These are phyloP conservation scores for Fusarium nurragi DNA, from an alignment of 2,329 filamentous ascomycete genomes.

Conservation along the genomic window DNA sequence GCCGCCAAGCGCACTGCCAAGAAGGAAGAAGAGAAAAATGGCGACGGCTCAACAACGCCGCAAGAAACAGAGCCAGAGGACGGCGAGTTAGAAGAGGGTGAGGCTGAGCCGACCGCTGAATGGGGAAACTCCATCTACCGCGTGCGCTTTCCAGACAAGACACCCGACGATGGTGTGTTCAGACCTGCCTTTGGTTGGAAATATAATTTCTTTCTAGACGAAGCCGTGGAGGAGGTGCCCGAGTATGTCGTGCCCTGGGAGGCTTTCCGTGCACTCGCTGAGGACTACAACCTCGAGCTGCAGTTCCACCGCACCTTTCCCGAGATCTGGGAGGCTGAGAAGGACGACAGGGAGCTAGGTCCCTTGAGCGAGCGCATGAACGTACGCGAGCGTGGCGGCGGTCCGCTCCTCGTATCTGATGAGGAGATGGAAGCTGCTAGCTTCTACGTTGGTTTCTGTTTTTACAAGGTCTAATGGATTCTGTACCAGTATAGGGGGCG, in stretches of 20 bases:
- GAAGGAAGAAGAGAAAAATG: constrained; percentile 30
- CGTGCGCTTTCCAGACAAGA: constrained; percentile 85
- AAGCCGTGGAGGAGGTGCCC: constrained; percentile 94
- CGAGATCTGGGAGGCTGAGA: constrained; percentile 92
- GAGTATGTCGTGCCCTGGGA: constrained; percentile 99
- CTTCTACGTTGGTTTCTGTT: constrained; percentile 96
- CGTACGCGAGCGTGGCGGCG: constrained; percentile 76
- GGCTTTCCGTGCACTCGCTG: constrained; percentile 91
- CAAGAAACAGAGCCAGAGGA: constrained; percentile 50
- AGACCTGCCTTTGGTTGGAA: constrained; percentile 97
- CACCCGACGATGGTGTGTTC: constrained; percentile 88
- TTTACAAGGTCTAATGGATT: constrained; percentile 80
- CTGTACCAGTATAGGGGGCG: neutral
- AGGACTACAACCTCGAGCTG: constrained; percentile 95
- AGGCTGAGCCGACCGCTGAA: constrained; percentile 72
- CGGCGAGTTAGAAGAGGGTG: constrained; percentile 67
- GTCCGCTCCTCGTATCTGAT: constrained; percentile 74
- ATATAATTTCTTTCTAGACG: constrained; percentile 95
- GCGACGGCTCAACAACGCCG: constrained; percentile 38
- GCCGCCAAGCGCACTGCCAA: constrained; percentile 49
- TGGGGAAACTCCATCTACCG: constrained; percentile 96
- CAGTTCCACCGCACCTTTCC: constrained; percentile 92
- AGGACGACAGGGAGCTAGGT: constrained; percentile 82
- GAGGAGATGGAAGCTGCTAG: constrained; percentile 93
- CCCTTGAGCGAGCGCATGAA: constrained; percentile 95